phyloP scores from a whole-genome alignment of 495 filamentous ascomycete species.

The Elasticomyces elasticus region DNA sequence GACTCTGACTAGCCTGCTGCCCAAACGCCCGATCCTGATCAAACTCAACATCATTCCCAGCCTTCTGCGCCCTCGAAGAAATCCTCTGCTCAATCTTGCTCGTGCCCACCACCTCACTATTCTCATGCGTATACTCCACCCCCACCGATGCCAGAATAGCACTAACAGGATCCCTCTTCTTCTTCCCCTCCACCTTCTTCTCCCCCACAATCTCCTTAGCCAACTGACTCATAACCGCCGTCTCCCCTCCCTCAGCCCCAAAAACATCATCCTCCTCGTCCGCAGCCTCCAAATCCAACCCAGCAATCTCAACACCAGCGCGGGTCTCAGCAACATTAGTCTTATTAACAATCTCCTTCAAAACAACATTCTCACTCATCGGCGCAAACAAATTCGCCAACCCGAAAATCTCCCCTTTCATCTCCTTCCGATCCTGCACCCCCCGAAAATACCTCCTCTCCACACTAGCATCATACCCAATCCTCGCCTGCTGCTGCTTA shows the following conservation, averaged over 20 bases:
- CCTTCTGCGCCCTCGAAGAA: conserved; percentile 61
- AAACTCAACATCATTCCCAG: conserved; percentile 41
- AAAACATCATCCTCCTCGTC: conserved; percentile 42
- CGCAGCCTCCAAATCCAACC: conserved; percentile 51
- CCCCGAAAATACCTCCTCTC: conserved; percentile 95
- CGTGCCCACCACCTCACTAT: conserved; percentile 88
- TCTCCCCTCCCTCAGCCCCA: conserved; percentile 40
- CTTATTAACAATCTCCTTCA: conserved; percentile 92
- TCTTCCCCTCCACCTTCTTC: conserved; percentile 8
- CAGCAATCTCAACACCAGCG: conserved; percentile 70
- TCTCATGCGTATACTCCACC: conserved; percentile 92
- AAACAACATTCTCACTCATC: conserved; percentile 64
- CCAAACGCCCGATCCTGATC: conserved; percentile 39
- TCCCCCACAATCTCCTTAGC: conserved; percentile 50
- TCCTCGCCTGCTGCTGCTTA: conserved; percentile 97
- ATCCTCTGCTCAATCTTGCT: conserved; percentile 74
- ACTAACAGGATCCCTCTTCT: conserved; percentile 61
- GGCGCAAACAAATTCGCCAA: conserved; percentile 79
- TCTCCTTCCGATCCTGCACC: conserved; percentile 68
- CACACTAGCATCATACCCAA: conserved; percentile 84
- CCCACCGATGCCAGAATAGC: conserved; percentile 83
- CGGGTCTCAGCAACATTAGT: conserved; percentile 92
- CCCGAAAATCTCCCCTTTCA: conserved; percentile 92
- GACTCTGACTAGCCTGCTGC: neutral
- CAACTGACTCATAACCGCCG: conserved; percentile 66